A percentile compares a stretch with the other conserved stretches of the same genome.
These are phyloP conservation scores for Podospora comata DNA, from an alignment of 495 filamentous ascomycete genomes.

Conservation along the genomic window DNA sequence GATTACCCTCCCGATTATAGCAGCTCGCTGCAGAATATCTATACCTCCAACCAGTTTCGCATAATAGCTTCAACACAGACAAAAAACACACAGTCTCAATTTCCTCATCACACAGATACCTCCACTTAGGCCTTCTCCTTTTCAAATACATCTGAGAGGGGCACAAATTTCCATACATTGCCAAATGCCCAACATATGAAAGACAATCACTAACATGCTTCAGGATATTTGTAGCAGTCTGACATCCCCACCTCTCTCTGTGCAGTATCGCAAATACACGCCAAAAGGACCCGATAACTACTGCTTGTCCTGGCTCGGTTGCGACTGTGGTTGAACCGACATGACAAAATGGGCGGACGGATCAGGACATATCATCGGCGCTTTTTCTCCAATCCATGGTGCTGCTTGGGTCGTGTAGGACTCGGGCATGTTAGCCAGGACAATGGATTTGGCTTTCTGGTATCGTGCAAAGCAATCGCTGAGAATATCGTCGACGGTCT, in stretches of 20 bases:
- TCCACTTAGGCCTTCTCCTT: background rate
- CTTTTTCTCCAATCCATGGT: constrained; percentile 12
- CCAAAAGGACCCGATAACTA: background rate
- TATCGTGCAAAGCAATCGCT: constrained; percentile 41
- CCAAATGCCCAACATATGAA: constrained; percentile 11
- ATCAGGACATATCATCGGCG: constrained; percentile 19
- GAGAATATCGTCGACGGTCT: constrained; percentile 40
- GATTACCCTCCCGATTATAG: constrained; percentile 1
- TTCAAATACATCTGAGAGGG: background rate
- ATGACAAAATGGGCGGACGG: constrained; percentile 18
- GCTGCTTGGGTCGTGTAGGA: constrained; percentile 27
- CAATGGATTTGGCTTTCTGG: constrained; percentile 39
- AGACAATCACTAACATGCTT: constrained; percentile 10
- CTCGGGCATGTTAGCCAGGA: constrained; percentile 45
- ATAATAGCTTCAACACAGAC: background rate
- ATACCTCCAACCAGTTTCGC: background rate
- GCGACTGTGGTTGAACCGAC: background rate
- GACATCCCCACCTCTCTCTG: background rate
- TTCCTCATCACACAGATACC: background rate
- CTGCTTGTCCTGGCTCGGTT: background rate
- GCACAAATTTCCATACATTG: constrained; percentile 9
- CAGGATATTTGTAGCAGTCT: background rate
- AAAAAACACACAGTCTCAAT: background rate
- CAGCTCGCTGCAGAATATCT: background rate
- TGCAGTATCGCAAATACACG: background rate